Evolutionary conservation across 1,139 yeast species (phyloP).

Genomic region (Geotrichum australiense): DNA sequence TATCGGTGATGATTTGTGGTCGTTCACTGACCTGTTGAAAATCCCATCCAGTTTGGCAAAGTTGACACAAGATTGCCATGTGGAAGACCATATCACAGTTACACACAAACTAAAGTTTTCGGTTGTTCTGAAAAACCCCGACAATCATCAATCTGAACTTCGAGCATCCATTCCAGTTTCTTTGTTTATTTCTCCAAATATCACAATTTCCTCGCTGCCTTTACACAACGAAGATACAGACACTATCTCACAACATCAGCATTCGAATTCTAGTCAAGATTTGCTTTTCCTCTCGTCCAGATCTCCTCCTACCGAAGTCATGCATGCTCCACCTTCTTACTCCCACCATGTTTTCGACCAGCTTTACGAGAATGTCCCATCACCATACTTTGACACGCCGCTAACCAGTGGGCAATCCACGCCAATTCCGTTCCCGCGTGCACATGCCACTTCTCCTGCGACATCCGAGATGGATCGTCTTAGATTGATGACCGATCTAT

Average conservation of each 20-base stretch:
- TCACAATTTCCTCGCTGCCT: conserved; percentile 39
- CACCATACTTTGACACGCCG: conserved; percentile 53
- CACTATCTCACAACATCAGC: conserved; percentile 14
- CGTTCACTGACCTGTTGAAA: conserved; percentile 50
- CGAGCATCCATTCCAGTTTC: conserved; percentile 68
- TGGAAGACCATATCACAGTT: conserved; percentile 50
- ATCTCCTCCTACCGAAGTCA: neutral
- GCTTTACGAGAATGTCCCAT: conserved; percentile 61
- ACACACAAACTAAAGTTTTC: conserved; percentile 63
- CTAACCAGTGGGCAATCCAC: conserved; percentile 11
- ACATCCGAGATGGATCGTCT: conserved; percentile 6
- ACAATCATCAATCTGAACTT: conserved; percentile 69
- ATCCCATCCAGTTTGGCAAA: conserved; percentile 67
- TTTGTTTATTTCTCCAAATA: conserved; percentile 73
- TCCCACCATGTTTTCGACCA: conserved; percentile 80
- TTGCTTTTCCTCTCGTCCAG: conserved; percentile 7
- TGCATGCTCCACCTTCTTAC: conserved; percentile 83
- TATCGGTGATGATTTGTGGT: conserved; percentile 62
- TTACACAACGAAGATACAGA: conserved; percentile 38
- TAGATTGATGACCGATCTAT: conserved; percentile 7
- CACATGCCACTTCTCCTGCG: neutral
- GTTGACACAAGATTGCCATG: conserved; percentile 79
- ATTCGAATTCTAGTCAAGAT: conserved; percentile 3
- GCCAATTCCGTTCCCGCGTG: neutral
- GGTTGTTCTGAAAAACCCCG: conserved; percentile 61